Percentiles rank a stretch among this genome's conserved stretches.
These are phyloP conservation scores for Sporisorium sorghi DNA, from an alignment of 1,284 basidiomycete species.

Conservation along the genomic window DNA sequence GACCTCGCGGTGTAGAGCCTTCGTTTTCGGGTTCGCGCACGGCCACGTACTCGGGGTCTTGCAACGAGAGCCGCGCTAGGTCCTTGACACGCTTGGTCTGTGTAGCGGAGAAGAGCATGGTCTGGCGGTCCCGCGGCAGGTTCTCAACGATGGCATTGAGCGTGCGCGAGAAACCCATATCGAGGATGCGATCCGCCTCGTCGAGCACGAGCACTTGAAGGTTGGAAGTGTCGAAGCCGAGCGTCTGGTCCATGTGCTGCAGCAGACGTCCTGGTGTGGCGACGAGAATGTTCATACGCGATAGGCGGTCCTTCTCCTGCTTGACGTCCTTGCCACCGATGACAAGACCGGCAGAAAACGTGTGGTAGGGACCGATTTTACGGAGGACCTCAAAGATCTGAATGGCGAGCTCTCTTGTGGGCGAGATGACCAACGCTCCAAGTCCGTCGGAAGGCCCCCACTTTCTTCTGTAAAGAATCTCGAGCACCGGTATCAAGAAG, in stretches of 20 bases:
- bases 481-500: constrained; percentile 82
- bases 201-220: constrained; percentile 94
- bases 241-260: constrained; percentile 98
- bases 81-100: constrained; percentile 91
- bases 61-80: constrained; percentile 88
- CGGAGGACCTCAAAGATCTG: constrained; percentile 97
- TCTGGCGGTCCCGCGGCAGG: constrained; percentile 76
- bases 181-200: constrained; percentile 94
- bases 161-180: constrained; percentile 93
- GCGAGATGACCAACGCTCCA: constrained; percentile 92
- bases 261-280: constrained; percentile 93
- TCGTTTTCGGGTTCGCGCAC: constrained; percentile 66
- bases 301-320: constrained; percentile 82
- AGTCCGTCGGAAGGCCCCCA: constrained; percentile 87
- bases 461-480: constrained; percentile 78
- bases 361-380: constrained; percentile 88
- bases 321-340: constrained; percentile 97
- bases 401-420: constrained; percentile 93
- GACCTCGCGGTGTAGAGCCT: constrained; percentile 75
- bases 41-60: constrained; percentile 82
- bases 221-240: constrained; percentile 90
- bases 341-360: constrained; percentile 92
- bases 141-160: constrained; percentile 90
- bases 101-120: constrained; percentile 94
- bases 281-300: constrained; percentile 95